Evolutionary conservation across 495 filamentous ascomycete species (phyloP).

Genomic region (Trichocladium uniseriatum): DNA sequence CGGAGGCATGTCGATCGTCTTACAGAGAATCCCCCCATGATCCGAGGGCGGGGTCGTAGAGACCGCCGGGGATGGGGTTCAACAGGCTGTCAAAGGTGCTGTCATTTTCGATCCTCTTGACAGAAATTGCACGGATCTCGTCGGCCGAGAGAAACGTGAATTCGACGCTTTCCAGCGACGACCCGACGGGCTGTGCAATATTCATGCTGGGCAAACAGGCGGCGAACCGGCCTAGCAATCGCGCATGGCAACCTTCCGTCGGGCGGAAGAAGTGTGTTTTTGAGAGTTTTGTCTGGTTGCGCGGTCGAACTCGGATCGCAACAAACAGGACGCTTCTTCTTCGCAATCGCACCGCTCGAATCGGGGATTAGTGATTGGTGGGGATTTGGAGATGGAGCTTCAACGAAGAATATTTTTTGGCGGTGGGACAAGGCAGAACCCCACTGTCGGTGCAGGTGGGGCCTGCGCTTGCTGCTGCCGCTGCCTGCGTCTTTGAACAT

Average conservation of each 20-base stretch:
- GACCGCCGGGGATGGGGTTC: slow-evolving; percentile 75
- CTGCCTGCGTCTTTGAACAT: not conserved
- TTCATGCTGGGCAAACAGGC: slow-evolving; percentile 48
- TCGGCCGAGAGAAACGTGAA: slow-evolving; percentile 72
- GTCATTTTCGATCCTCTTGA: slow-evolving; percentile 83
- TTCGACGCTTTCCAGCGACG: slow-evolving; percentile 75
- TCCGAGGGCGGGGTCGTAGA: slow-evolving; percentile 91
- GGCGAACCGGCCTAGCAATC: not conserved
- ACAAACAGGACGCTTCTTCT: not conserved
- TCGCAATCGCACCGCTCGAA: slow-evolving; percentile 17
- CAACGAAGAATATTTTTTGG: slow-evolving; percentile 32
- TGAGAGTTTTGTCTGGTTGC: not conserved
- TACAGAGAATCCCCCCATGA: slow-evolving; percentile 76
- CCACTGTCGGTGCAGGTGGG: not conserved
- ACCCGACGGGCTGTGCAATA: slow-evolving; percentile 80
- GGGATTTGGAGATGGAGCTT: slow-evolving; percentile 19
- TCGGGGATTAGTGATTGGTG: slow-evolving; percentile 17
- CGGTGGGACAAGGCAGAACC: slow-evolving; percentile 25
- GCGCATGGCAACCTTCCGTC: not conserved
- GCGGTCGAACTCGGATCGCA: slow-evolving; percentile 1
- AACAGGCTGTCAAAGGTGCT: slow-evolving; percentile 81
- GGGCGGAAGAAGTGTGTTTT: not conserved
- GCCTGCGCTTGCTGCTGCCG: not conserved
- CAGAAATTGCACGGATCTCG: slow-evolving; percentile 82
- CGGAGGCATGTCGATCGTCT: slow-evolving; percentile 24